Evolutionary conservation across 495 filamentous ascomycete species (phyloP).

Genomic region (Daldinia loculata): DNA sequence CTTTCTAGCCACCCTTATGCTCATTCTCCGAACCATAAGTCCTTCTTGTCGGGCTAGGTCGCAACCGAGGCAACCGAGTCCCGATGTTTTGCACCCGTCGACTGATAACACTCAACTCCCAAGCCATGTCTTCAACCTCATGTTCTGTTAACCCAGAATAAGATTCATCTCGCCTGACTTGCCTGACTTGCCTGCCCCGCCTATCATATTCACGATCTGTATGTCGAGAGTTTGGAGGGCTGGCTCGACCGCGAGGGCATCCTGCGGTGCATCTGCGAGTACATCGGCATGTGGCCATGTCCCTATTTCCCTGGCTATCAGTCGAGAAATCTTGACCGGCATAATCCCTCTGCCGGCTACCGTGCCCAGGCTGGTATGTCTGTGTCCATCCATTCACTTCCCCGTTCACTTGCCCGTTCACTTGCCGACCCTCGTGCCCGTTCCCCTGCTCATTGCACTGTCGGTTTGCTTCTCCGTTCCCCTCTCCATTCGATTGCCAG

Average conservation of each 20-base stretch:
- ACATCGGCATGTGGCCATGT: not conserved
- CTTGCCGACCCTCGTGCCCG: not conserved
- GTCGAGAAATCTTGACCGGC: not conserved
- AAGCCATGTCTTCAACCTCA: not conserved
- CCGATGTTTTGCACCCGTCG: not conserved
- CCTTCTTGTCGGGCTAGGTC: not conserved
- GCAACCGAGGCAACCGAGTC: not conserved
- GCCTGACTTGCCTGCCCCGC: not conserved
- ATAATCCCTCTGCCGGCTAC: not conserved
- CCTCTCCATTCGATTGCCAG: not conserved
- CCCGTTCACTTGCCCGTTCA: not conserved
- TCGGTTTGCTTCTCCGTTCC: not conserved
- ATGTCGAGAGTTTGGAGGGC: too few relatives aligned
- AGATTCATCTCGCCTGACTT: not conserved
- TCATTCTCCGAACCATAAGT: not conserved
- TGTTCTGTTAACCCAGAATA: not conserved
- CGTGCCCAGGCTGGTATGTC: not conserved
- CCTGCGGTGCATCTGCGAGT: not conserved
- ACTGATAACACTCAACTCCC: not conserved
- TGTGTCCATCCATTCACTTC: not conserved
- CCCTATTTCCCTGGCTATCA: not conserved
- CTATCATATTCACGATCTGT: not conserved
- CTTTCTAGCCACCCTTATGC: not conserved
- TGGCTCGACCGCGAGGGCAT: too few relatives aligned
- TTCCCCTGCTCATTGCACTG: not conserved